phyloP scores from a whole-genome alignment of 2,329 filamentous ascomycete genomes.

The Juglanconis sp. region DNA sequence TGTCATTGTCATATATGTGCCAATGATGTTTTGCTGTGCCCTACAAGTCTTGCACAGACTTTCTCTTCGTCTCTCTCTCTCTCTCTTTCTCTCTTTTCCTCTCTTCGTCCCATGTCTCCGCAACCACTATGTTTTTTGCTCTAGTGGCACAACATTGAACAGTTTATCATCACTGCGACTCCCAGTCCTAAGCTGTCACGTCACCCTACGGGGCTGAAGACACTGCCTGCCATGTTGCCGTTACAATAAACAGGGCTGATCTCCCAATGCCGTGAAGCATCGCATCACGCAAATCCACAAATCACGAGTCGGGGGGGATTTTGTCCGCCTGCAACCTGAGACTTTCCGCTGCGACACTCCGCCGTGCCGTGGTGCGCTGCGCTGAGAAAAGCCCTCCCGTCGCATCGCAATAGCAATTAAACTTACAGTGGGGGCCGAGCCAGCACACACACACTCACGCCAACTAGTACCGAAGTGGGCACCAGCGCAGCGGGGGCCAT shows the following conservation, averaged over 20 bases:
- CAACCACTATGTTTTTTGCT: background rate
- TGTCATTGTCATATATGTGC: background rate
- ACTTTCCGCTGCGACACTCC: background rate
- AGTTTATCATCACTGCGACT: background rate
- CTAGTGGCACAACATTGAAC: background rate
- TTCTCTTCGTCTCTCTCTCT: background rate
- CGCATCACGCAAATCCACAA: background rate
- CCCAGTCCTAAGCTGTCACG: too few species aligned
- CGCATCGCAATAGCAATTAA: too few species aligned
- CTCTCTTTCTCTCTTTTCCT: background rate
- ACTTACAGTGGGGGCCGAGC: too few species aligned
- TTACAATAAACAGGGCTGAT: background rate
- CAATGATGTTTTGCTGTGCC: too few species aligned
- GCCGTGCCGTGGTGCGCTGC: too few species aligned
- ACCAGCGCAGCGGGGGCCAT: too few species aligned
- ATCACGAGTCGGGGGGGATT: background rate
- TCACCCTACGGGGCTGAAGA: too few species aligned
- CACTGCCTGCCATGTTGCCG: too few species aligned
- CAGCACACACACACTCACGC: too few species aligned
- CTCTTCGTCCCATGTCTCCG: background rate
- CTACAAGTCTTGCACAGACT: too few species aligned
- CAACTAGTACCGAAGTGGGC: too few species aligned
- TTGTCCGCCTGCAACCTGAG: background rate
- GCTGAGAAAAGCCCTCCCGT: too few species aligned
- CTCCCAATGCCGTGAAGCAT: background rate